These are phyloP conservation scores for Ogataea pignaliae DNA, from an alignment of 805 yeast species.

Conservation along the genomic window DNA sequence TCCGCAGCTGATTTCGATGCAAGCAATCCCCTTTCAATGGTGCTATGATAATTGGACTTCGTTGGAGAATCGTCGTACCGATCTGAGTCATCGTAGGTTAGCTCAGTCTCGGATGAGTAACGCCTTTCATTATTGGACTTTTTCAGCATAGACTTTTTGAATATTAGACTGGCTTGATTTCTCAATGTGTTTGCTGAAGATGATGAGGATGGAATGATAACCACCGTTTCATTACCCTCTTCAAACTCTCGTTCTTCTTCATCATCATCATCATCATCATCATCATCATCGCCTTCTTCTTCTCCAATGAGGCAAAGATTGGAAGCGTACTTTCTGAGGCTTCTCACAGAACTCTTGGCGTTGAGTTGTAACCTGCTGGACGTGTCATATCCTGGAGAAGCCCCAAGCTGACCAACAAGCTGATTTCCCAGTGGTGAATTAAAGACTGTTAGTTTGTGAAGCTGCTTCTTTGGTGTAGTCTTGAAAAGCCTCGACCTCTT, in stretches of 20 bases:
- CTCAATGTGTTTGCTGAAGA: background rate
- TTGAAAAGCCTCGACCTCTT: constrained; percentile 23
- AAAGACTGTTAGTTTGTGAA: constrained; percentile 21
- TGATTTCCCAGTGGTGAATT: constrained; percentile 15
- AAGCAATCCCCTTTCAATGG: background rate
- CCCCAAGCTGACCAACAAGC: background rate
- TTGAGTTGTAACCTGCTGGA: constrained; percentile 1
- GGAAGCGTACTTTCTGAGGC: constrained; percentile 18
- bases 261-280: constrained; percentile 6
- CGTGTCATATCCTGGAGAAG: background rate
- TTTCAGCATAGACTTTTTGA: background rate
- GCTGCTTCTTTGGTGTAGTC: constrained; percentile 22
- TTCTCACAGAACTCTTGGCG: constrained; percentile 12
- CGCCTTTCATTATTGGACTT: background rate
- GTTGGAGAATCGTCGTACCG: background rate
- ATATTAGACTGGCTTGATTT: background rate
- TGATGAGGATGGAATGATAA: background rate
- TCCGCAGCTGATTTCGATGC: background rate
- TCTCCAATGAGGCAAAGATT: constrained; percentile 19
- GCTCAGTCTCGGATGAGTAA: background rate
- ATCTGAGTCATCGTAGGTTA: background rate
- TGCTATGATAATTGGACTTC: background rate
- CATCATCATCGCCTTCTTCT: constrained; percentile 7
- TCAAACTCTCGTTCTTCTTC: constrained; percentile 3
- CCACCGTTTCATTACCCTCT: background rate